Evolutionary conservation across 257 asterid genomes (phyloP).

Genomic region (Anisodus acutangulus): DNA sequence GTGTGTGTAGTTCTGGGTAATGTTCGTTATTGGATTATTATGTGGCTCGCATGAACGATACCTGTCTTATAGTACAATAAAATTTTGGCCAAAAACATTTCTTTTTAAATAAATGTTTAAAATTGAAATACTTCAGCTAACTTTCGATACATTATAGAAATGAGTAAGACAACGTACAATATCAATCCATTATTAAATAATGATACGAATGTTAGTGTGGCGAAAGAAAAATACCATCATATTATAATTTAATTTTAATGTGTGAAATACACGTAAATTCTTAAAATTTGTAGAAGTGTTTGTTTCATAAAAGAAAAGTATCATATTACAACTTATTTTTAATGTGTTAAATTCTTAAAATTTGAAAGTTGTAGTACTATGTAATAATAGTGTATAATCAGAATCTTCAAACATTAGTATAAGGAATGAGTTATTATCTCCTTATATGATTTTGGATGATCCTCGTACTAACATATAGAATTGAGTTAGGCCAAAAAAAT

Average conservation of each 20-base stretch:
- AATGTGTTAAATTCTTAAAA: neutral
- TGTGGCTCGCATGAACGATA: neutral
- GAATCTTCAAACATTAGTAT: too few relatives aligned
- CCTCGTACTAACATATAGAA: too few relatives aligned
- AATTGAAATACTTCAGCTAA: neutral
- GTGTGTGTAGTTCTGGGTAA: neutral
- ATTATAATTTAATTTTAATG: neutral
- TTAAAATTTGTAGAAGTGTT: neutral
- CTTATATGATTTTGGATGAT: too few relatives aligned
- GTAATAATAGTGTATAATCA: neutral
- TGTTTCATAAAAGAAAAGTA: neutral
- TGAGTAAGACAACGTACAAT: neutral
- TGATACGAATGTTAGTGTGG: neutral
- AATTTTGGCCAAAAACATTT: neutral
- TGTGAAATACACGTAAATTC: neutral
- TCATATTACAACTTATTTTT: neutral
- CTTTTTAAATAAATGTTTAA: neutral
- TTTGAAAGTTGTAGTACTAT: neutral
- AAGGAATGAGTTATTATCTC: too few relatives aligned
- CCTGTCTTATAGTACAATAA: slow-evolving; percentile 17
- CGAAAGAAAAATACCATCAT: neutral
- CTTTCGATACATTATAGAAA: neutral
- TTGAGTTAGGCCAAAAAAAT: too few relatives aligned
- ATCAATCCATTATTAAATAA: neutral
- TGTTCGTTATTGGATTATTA: neutral